A percentile compares a stretch with the other conserved stretches of the same genome.
These are phyloP conservation scores for Malus fusca DNA, from an alignment of 306 rosid species.

Conservation along the genomic window DNA sequence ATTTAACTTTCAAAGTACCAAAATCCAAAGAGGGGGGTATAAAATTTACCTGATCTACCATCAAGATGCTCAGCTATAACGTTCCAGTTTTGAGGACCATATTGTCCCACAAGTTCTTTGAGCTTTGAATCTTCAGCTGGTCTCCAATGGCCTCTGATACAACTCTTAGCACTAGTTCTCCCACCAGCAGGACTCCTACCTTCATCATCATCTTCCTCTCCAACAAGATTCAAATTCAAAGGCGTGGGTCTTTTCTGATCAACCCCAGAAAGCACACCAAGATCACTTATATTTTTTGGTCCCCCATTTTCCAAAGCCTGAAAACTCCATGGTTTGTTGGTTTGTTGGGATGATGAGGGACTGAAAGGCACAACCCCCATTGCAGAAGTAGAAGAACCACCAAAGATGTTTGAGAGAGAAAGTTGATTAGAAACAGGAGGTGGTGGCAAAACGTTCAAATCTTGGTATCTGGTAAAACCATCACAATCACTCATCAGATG, in stretches of 20 bases:
- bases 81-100: slow-evolving; percentile 97
- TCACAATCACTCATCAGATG: slow-evolving; percentile 15
- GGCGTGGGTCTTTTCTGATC: slow-evolving; percentile 11
- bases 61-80: slow-evolving; percentile 62
- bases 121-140: slow-evolving; percentile 84
- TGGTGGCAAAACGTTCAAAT: slow-evolving; percentile 16
- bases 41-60: slow-evolving; percentile 80
- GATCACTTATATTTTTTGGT: background rate
- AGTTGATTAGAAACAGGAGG: slow-evolving; percentile 15
- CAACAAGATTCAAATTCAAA: slow-evolving; percentile 28
- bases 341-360: slow-evolving; percentile 4
- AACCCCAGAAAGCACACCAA: background rate
- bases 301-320: slow-evolving; percentile 9
- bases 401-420: slow-evolving; percentile 6
- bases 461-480: slow-evolving; percentile 18
- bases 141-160: slow-evolving; percentile 95
- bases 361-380: slow-evolving; percentile 37
- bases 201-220: slow-evolving; percentile 17
- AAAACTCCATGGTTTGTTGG: background rate
- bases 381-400: slow-evolving; percentile 11
- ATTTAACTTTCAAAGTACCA: background rate
- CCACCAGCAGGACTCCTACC: slow-evolving; percentile 8
- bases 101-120: slow-evolving; percentile 68
- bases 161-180: slow-evolving; percentile 34
- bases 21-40: background rate